phyloP scores from a whole-genome alignment of 768 basidiomycete species.

The Boletus reticuloceps region DNA sequence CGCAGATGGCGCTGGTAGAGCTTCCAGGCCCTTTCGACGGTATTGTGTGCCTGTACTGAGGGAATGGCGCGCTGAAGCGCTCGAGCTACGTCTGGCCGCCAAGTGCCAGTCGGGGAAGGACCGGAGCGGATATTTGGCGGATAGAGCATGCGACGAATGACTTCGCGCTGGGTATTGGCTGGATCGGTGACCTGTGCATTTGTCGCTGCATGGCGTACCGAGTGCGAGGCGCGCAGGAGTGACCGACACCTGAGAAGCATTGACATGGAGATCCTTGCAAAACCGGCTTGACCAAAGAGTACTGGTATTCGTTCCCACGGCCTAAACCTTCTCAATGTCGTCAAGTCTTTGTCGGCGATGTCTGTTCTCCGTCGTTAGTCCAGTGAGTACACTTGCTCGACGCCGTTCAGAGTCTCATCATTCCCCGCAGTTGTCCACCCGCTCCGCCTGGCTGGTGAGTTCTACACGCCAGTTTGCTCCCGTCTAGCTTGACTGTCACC shows the following conservation, averaged over 20 bases:
- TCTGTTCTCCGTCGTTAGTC: conserved; percentile 8
- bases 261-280: conserved; percentile 33
- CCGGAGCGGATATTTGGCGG: conserved; percentile 71
- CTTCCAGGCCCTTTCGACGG: conserved; percentile 88
- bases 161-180: conserved; percentile 63
- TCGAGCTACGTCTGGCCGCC: conserved; percentile 76
- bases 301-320: conserved; percentile 23
- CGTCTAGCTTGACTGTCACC: background rate
- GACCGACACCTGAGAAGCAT: conserved; percentile 28
- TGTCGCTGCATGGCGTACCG: conserved; percentile 43
- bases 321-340: conserved; percentile 13
- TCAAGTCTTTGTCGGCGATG: conserved; percentile 27
- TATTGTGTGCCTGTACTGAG: conserved; percentile 85
- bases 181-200: conserved; percentile 22
- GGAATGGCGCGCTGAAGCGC: conserved; percentile 84
- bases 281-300: background rate
- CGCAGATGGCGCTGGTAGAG: conserved; percentile 76
- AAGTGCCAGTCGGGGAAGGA: conserved; percentile 75
- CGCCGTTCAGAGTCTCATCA: background rate
- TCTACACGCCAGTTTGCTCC: background rate
- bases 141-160: conserved; percentile 78
- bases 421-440: conserved; percentile 41
- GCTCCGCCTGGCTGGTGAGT: conserved; percentile 5
- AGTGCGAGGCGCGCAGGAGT: conserved; percentile 31
- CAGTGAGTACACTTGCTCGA: conserved; percentile 12